Evolutionary conservation across 2,329 filamentous ascomycete species (phyloP).

Genomic region (Botrytis hyacinthi): DNA sequence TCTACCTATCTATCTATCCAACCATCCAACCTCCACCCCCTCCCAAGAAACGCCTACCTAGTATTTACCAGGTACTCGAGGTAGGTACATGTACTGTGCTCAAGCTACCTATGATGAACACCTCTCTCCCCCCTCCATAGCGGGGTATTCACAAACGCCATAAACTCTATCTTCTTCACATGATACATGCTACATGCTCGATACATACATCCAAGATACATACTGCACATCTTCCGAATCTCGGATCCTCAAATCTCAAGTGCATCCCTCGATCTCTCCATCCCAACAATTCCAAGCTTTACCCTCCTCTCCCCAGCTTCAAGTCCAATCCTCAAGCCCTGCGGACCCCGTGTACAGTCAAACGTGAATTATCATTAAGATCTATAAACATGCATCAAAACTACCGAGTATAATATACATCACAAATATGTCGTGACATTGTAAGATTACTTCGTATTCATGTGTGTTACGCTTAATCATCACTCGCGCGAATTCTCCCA

Average conservation of each 20-base stretch:
- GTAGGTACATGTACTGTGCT: not conserved
- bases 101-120: not conserved
- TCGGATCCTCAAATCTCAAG: not conserved
- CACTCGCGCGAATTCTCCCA: not conserved
- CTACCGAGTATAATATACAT: not conserved
- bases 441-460: not conserved
- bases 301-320: not conserved
- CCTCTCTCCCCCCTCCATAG: not conserved
- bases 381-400: not conserved
- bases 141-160: not conserved
- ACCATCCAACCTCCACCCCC: not conserved
- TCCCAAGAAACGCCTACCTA: not conserved
- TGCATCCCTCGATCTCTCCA: too few relatives aligned
- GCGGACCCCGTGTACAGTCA: not conserved
- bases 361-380: not conserved
- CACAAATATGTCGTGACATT: not conserved
- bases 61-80: not conserved
- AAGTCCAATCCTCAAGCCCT: not conserved
- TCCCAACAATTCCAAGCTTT: not conserved
- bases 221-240: not conserved
- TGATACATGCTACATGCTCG: not conserved
- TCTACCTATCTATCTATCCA: rapidly evolving
- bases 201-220: not conserved
- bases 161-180: not conserved
- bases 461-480: not conserved